Percentiles rank a stretch among this genome's conserved stretches.
Conservation (phyloP, 805 yeast genomes). For the Grigorovia yakushimaensis region DNA sequence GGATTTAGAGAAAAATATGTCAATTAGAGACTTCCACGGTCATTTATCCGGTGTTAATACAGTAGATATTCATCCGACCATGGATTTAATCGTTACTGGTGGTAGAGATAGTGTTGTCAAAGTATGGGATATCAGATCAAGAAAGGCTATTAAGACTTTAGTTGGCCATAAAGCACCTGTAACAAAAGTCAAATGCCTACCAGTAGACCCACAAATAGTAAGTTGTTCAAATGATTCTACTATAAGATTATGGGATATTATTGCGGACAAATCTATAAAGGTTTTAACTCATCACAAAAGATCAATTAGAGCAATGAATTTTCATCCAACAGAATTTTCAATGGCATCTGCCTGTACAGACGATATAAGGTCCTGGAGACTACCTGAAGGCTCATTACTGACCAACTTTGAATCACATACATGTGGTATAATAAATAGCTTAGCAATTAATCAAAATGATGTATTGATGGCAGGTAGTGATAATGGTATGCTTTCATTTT, state of each 20-base stretch:
- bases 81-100: slow-evolving; percentile 74
- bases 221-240: slow-evolving; percentile 81
- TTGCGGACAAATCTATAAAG: slow-evolving; percentile 62
- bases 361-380: slow-evolving; percentile 73
- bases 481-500: slow-evolving; percentile 67
- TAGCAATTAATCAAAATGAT: slow-evolving; percentile 50
- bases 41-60: slow-evolving; percentile 86
- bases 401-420: slow-evolving; percentile 38
- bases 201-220: slow-evolving; percentile 76
- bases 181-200: slow-evolving; percentile 55
- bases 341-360: slow-evolving; percentile 75
- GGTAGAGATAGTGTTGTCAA: slow-evolving; percentile 81
- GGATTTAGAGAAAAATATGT: slow-evolving; percentile 83
- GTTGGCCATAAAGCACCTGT: slow-evolving; percentile 76
- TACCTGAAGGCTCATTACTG: slow-evolving; percentile 67
- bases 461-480: slow-evolving; percentile 76
- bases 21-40: slow-evolving; percentile 85
- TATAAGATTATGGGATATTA: slow-evolving; percentile 76
- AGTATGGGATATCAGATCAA: slow-evolving; percentile 88
- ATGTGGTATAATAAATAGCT: slow-evolving; percentile 51
- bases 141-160: slow-evolving; percentile 63
- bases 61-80: slow-evolving; percentile 75
- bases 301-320: slow-evolving; percentile 61
- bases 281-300: slow-evolving; percentile 80
- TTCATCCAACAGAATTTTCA: slow-evolving; percentile 62